Evolutionary conservation across 257 asterid species (phyloP).

Genomic region (Solanum chiquidenum): DNA sequence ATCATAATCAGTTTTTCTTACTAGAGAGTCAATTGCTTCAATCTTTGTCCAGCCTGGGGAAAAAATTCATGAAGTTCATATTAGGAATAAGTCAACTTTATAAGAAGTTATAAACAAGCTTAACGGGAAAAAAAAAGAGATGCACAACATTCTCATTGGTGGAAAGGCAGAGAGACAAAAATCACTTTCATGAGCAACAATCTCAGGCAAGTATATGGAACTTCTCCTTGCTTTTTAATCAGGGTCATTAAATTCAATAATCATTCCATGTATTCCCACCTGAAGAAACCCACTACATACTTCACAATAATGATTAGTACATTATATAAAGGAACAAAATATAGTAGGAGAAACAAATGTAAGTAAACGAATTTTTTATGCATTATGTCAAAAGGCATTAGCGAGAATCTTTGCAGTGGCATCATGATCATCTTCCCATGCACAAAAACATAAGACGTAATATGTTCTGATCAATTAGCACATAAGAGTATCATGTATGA

Average conservation of each 20-base stretch:
- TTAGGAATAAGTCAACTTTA: neutral
- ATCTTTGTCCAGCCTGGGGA: conserved; percentile 57
- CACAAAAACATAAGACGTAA: neutral
- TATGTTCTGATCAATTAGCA: neutral
- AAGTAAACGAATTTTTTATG: neutral
- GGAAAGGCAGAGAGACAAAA: neutral
- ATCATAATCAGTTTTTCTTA: too few relatives aligned
- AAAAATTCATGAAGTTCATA: neutral
- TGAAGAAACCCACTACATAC: neutral
- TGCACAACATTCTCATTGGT: neutral
- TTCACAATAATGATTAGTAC: neutral
- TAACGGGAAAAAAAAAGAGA: neutral
- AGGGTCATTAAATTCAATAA: too few relatives aligned
- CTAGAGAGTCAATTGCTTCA: conserved; percentile 16
- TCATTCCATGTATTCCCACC: too few relatives aligned
- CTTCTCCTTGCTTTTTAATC: too few relatives aligned
- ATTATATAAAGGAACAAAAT: neutral
- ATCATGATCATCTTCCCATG: too few relatives aligned
- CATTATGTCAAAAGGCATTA: neutral
- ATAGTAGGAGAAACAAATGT: neutral
- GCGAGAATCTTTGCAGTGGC: too few relatives aligned
- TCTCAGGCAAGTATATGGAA: too few relatives aligned
- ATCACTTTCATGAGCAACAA: too few relatives aligned
- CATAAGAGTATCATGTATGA: too few relatives aligned
- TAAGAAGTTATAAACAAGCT: neutral